Percentiles rank a stretch among this genome's conserved stretches.
Conservation (phyloP, 2,329 filamentous ascomycete species). For the Cordyceps fumosorosea region DNA sequence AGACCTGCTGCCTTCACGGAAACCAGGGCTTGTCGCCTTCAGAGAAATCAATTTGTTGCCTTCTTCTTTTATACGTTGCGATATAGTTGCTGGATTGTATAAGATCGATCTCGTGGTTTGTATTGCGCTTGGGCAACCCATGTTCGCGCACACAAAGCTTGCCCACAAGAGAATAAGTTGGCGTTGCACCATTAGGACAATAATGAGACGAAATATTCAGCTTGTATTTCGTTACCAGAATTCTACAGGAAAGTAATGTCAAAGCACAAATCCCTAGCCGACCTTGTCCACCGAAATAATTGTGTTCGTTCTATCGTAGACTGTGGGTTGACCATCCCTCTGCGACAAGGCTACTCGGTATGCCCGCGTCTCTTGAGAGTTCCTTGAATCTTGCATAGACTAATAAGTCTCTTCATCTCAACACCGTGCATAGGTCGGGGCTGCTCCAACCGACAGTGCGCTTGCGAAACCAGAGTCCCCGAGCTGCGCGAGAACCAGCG, state of each 20-base stretch:
- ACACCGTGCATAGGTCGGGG: conserved; percentile 25
- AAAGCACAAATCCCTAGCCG: neutral
- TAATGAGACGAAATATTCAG: neutral
- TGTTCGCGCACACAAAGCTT: neutral
- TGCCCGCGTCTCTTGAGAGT: conserved; percentile 17
- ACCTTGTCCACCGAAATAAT: neutral
- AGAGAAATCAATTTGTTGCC: neutral
- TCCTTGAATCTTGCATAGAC: conserved; percentile 21
- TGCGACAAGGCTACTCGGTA: conserved; percentile 14
- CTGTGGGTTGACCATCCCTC: too few relatives aligned
- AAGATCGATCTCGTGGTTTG: neutral
- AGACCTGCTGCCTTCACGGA: neutral
- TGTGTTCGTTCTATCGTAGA: neutral
- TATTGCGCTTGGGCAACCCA: neutral
- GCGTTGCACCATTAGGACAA: neutral
- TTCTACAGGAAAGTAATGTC: conserved; percentile 9
- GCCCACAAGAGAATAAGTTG: neutral
- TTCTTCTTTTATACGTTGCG: neutral
- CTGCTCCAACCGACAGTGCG: conserved; percentile 25
- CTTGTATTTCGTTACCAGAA: neutral
- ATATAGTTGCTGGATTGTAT: neutral
- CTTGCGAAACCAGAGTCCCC: conserved; percentile 21
- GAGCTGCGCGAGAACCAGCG: conserved; percentile 19
- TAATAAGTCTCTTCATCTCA: conserved; percentile 25
- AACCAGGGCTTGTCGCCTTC: too few relatives aligned